Conservation (phyloP, 768 basidiomycete genomes). For the Steccherinum ochraceum region DNA sequence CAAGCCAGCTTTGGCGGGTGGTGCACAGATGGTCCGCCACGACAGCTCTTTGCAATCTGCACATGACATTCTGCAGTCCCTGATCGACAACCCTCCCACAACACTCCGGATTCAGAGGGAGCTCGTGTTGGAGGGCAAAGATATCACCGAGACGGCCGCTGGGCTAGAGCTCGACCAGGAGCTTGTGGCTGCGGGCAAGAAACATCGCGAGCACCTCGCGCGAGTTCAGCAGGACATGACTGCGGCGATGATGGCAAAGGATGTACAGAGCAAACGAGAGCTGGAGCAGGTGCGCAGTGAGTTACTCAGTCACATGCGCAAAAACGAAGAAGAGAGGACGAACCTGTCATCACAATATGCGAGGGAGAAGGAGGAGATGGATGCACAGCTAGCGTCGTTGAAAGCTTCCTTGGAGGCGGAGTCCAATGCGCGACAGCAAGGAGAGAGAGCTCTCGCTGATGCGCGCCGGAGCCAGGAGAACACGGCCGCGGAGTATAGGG, state of each 20-base stretch:
- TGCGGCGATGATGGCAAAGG: constrained; percentile 10
- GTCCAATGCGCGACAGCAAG: neutral
- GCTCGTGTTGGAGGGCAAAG: constrained; percentile 2
- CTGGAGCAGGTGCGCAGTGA: constrained; percentile 1
- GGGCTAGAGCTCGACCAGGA: neutral
- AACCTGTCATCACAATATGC: constrained; percentile 4
- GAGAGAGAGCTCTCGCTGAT: neutral
- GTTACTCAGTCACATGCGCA: neutral
- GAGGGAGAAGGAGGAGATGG: constrained; percentile 1
- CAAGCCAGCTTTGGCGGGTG: constrained; percentile 42
- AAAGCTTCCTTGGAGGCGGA: neutral
- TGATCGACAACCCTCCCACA: constrained; percentile 22
- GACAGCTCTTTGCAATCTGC: constrained; percentile 35
- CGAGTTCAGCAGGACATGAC: constrained; percentile 17
- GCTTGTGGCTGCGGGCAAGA: constrained; percentile 1
- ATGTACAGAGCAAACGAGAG: constrained; percentile 4
- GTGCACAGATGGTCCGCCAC: constrained; percentile 39
- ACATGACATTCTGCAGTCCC: constrained; percentile 32
- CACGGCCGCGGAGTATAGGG: neutral
- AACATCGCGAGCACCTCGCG: constrained; percentile 8
- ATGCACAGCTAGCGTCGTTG: neutral
- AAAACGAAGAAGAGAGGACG: neutral
- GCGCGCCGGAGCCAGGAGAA: neutral
- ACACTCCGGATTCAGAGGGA: constrained; percentile 3
- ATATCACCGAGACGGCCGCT: neutral